Percentiles rank a stretch among this genome's conserved stretches.
These are phyloP conservation scores for Boletus semigastroideus DNA, from an alignment of 1,284 basidiomycete genomes.

Conservation along the genomic window DNA sequence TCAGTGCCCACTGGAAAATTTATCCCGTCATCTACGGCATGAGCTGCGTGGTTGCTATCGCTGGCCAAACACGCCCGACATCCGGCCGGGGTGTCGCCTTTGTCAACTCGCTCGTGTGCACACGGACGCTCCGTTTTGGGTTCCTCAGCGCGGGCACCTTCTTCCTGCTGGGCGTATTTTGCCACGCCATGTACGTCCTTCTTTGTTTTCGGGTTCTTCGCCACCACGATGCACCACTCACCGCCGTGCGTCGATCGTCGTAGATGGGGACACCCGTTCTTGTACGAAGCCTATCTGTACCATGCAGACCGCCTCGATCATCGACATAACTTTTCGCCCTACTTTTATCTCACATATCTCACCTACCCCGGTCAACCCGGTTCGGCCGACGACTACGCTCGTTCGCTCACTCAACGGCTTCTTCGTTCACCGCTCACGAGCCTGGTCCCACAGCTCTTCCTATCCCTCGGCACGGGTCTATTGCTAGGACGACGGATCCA, in stretches of 20 bases:
- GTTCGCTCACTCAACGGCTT: constrained; percentile 46
- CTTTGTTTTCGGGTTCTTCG: not conserved
- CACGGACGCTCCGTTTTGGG: constrained; percentile 65
- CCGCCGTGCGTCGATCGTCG: not conserved
- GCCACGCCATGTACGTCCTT: constrained; percentile 75
- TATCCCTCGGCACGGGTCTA: constrained; percentile 68
- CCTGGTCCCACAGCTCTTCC: constrained; percentile 72
- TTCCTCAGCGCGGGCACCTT: constrained; percentile 71
- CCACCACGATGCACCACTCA: constrained; percentile 4
- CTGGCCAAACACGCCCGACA: constrained; percentile 26
- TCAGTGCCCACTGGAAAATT: constrained; percentile 92
- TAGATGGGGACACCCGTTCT: constrained; percentile 93
- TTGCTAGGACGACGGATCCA: constrained; percentile 52
- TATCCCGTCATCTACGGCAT: constrained; percentile 92
- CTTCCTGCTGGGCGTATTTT: constrained; percentile 56
- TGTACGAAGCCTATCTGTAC: constrained; percentile 92
- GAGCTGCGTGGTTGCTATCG: constrained; percentile 70
- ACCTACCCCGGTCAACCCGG: constrained; percentile 49
- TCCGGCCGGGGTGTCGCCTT: constrained; percentile 31
- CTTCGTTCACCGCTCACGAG: constrained; percentile 66
- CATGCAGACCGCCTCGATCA: constrained; percentile 91
- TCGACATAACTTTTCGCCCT: constrained; percentile 97
- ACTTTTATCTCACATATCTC: constrained; percentile 94
- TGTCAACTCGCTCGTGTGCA: constrained; percentile 49
- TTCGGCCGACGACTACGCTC: constrained; percentile 31